Base-by-base conservation (phyloP, 2,329 filamentous ascomycete genomes). In the Microsporum audouinii region DNA sequence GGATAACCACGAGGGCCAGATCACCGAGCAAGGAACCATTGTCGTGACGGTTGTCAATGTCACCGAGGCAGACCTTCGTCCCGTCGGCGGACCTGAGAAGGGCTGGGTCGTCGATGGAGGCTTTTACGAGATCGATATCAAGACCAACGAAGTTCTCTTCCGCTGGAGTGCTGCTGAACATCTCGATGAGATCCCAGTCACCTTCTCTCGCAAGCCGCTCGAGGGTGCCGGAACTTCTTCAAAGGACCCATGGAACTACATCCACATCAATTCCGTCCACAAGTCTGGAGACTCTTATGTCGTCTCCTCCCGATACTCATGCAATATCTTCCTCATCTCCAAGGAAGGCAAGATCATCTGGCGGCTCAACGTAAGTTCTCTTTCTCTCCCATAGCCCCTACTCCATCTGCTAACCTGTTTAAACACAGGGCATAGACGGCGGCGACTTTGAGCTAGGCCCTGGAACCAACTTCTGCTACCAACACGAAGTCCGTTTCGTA, bases 101-200 rank as follows among this genome's bases (percentile, higher is more conserved):
- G 78, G 71, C 65, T 77, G 73, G 74, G 73, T 75, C 64, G 68
- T 64, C 36, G 75, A 78, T 61, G 68, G 73, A 14, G 61, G 73
- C 0, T 76, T 80, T 62, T 76, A 79, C 62, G 78, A 80, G 67
- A 66, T 80, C 29, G 72, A 78, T 59, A 71, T 79, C 45, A 74
- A 73, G 49, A 77, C 73, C 0, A 72, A 73, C n/a, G 66, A 75
- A 1, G 69, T 77, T 0, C 63, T 78, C 10, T 80, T 78, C 65
- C 68, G 78, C 64, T 80, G 78, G 78, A 72, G 72, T 36, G 77
- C 78, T 4, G 75, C 75, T 2, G 74, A 79, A 3, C 77, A 80
- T 63, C 67, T 79, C 60, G 59, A 70, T 12, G 53, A 63, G 43
- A 53, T 61, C 3, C 60, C 60, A 2, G 17, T 58, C 38, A 57